phyloP scores from a whole-genome alignment of 106 monocot genomes.

The Dioscorea zingiberensis region DNA sequence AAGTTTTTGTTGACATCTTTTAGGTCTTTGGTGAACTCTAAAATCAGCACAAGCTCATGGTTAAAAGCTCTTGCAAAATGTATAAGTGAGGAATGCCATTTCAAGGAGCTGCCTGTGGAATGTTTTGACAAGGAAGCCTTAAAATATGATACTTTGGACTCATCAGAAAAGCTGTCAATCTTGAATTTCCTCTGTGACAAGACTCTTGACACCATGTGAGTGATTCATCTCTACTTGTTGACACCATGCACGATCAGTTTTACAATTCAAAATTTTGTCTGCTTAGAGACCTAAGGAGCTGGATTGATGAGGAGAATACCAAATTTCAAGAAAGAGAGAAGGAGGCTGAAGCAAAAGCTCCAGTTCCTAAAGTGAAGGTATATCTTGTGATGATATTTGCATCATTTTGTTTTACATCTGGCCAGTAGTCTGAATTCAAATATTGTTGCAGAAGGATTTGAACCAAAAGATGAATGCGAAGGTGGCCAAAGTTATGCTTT shows the following conservation, averaged over 20 bases:
- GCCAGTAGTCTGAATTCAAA: not conserved
- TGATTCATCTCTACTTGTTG: not conserved
- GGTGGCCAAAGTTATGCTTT: constrained; percentile 38
- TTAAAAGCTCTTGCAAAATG: constrained; percentile 37
- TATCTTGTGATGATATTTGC: not conserved
- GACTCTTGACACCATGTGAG: constrained; percentile 55
- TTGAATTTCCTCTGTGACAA: constrained; percentile 84
- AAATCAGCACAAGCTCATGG: constrained; percentile 44
- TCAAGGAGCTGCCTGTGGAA: constrained; percentile 24
- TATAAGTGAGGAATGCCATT: constrained; percentile 21
- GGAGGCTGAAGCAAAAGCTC: constrained; percentile 27
- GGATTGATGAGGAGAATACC: constrained; percentile 43
- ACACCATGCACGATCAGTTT: too few relatives aligned
- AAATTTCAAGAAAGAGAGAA: constrained; percentile 41
- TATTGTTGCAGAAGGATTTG: constrained; percentile 23
- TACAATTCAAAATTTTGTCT: not conserved
- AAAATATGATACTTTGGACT: constrained; percentile 42
- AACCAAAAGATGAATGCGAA: constrained; percentile 65
- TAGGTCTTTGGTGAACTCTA: constrained; percentile 19
- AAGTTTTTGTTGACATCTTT: not conserved
- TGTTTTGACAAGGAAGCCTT: constrained; percentile 19
- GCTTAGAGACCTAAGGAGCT: constrained; percentile 44
- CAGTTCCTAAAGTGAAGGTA: constrained; percentile 55
- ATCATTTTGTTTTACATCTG: not conserved
- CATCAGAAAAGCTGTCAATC: constrained; percentile 43